These are phyloP conservation scores for Septoria petroselini DNA, from an alignment of 2,329 filamentous ascomycete genomes.

Conservation along the genomic window DNA sequence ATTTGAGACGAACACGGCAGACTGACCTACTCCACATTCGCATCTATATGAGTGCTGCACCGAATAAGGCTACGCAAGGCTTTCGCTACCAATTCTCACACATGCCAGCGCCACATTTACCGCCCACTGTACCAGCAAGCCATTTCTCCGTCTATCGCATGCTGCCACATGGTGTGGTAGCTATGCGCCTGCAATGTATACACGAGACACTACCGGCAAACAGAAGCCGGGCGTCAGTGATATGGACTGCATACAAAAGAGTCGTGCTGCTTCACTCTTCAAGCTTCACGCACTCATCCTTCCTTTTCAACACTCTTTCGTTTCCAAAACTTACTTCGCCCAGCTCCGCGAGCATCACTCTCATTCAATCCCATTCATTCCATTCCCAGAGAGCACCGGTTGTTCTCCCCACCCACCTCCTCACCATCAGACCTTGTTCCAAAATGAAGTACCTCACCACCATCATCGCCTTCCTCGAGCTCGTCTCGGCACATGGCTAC, in stretches of 20 bases:
- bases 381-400: slow-evolving; percentile 17
- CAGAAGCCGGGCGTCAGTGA: no score
- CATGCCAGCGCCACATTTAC: background rate
- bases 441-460: slow-evolving; percentile 37
- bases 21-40: background rate
- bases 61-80: slow-evolving; percentile 6
- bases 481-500: slow-evolving; percentile 54
- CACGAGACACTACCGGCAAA: slow-evolving; percentile 12
- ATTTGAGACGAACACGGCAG: slow-evolving; percentile 3
- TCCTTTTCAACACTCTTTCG: background rate
- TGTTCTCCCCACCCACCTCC: slow-evolving; percentile 10
- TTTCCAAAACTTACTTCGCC: background rate
- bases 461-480: slow-evolving; percentile 45
- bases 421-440: background rate
- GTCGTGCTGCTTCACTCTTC: background rate
- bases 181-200: slow-evolving; percentile 14
- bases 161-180: background rate
- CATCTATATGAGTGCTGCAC: background rate
- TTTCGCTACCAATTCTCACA: slow-evolving; percentile 1
- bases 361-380: slow-evolving; percentile 16
- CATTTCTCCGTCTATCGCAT: background rate
- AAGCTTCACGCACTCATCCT: background rate
- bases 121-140: background rate
- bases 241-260: slow-evolving; percentile 2
- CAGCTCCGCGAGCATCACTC: slow-evolving; percentile 22